Evolutionary conservation across 1,284 basidiomycete species (phyloP).

Genomic region (Cryptococcus maquisensis): DNA sequence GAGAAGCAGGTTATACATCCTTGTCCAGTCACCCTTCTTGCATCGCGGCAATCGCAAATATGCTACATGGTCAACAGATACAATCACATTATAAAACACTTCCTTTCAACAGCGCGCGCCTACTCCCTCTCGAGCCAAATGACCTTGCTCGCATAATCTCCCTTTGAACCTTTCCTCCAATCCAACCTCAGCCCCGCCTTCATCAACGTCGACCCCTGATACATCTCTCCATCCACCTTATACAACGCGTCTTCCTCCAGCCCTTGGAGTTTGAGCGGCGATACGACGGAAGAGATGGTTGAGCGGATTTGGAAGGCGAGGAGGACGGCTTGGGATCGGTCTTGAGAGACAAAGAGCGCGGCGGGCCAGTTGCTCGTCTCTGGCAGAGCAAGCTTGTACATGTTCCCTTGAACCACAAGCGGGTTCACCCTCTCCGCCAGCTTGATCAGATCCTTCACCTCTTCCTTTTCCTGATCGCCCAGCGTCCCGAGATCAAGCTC

Average conservation of each 20-base stretch:
- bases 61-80: too few species aligned
- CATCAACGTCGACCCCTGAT: conserved; percentile 13
- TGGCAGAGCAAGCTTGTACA: conserved; percentile 23
- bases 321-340: conserved; percentile 11
- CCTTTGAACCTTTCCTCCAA: conserved; percentile 1
- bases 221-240: conserved; percentile 14
- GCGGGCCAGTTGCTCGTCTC: conserved; percentile 27
- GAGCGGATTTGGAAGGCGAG: conserved; percentile 10
- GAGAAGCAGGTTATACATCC: too few species aligned
- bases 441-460: conserved; percentile 8
- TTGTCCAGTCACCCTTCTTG: too few species aligned
- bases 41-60: too few species aligned
- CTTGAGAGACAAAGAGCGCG: conserved; percentile 17
- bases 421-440: too few species aligned
- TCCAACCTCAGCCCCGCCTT: conserved; percentile 7
- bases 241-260: conserved; percentile 15
- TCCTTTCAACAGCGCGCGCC: neutral
- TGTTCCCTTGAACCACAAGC: conserved; percentile 14
- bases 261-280: conserved; percentile 17
- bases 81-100: too few species aligned
- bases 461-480: conserved; percentile 13
- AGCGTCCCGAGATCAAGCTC: conserved; percentile 29
- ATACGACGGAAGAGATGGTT: conserved; percentile 3
- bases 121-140: conserved; percentile 6
- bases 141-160: conserved; percentile 17